Conservation (phyloP, 768 basidiomycete genomes). For the Fistulinella prunicolor region DNA sequence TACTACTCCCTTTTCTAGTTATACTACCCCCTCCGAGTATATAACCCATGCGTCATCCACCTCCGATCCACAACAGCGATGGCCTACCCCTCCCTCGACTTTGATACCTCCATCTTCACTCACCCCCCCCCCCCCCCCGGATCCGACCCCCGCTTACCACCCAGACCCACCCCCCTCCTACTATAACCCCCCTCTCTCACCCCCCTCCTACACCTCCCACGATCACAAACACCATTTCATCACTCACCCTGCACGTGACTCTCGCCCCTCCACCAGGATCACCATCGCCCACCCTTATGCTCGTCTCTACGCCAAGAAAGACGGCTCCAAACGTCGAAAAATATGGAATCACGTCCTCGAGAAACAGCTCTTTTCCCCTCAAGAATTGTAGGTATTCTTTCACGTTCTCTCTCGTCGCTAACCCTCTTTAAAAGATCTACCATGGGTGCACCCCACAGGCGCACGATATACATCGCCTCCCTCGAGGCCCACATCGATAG, state of each 20-base stretch:
- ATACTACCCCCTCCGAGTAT: constrained; percentile 9
- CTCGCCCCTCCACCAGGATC: constrained; percentile 23
- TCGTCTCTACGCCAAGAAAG: constrained; percentile 62
- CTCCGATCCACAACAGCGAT: constrained; percentile 15
- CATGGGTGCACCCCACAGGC: constrained; percentile 63
- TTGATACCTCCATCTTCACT: constrained; percentile 7
- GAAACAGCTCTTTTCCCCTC: constrained; percentile 63
- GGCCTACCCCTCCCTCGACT: constrained; percentile 12
- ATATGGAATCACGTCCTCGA: constrained; percentile 80
- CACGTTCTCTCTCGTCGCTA: not conserved
- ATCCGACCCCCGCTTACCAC: constrained; percentile 3
- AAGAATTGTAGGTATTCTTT: constrained; percentile 53
- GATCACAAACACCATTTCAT: not conserved
- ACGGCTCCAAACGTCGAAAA: constrained; percentile 62
- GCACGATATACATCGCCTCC: constrained; percentile 68
- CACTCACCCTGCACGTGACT: constrained; percentile 16
- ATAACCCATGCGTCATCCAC: constrained; percentile 8
- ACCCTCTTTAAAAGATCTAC: constrained; percentile 44
- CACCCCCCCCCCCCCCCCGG: constrained; percentile 1
- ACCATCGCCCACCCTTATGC: constrained; percentile 65
- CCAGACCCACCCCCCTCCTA: constrained; percentile 12
- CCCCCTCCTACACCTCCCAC: constrained; percentile 4
- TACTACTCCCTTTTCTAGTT: constrained; percentile 13
- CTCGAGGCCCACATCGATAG: constrained; percentile 71
- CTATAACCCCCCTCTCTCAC: not conserved